A percentile compares a stretch with the other conserved stretches of the same genome.
These are phyloP conservation scores for Immersiporthe knoxdaviesiana DNA, from an alignment of 2,329 filamentous ascomycete genomes.

Conservation along the genomic window DNA sequence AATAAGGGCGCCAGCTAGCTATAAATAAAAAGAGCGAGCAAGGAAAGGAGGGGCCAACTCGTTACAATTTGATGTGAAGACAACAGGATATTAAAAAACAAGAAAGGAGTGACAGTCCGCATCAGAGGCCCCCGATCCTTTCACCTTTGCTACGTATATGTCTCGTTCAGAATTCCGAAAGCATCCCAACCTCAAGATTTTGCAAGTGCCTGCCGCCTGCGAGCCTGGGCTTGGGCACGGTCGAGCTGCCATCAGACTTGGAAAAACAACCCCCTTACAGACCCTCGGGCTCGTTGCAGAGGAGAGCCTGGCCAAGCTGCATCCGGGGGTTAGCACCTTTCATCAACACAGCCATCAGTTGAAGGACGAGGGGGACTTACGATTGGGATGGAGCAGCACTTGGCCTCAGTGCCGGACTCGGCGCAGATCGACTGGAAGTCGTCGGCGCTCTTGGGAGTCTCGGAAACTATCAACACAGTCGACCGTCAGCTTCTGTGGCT, in stretches of 20 bases:
- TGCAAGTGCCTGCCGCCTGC: not conserved
- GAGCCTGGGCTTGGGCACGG: not conserved
- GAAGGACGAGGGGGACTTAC: not conserved
- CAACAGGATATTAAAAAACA: not conserved
- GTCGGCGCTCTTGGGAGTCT: not conserved
- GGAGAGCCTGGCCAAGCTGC: conserved; percentile 8
- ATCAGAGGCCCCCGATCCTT: not conserved
- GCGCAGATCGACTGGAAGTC: conserved; percentile 8
- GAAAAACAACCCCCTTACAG: not conserved
- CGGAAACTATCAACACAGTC: not conserved
- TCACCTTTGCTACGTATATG: not conserved
- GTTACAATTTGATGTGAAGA: conserved; percentile 5
- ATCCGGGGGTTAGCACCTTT: conserved; percentile 1
- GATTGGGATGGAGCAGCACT: conserved; percentile 9
- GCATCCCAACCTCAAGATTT: conserved; percentile 1
- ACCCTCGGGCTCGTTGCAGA: conserved; percentile 18
- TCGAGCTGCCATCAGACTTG: not conserved
- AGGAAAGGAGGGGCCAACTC: not conserved
- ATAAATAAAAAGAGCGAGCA: conserved; percentile 17
- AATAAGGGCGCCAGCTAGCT: not conserved
- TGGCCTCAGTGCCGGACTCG: not conserved
- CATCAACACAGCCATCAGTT: too few relatives aligned
- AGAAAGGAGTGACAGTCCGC: conserved; percentile 17
- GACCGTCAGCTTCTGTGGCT: not conserved
- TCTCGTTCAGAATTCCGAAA: not conserved